These are phyloP conservation scores for Protomyces lactucae-debilis DNA, from an alignment of 1,139 yeast species.

Conservation along the genomic window DNA sequence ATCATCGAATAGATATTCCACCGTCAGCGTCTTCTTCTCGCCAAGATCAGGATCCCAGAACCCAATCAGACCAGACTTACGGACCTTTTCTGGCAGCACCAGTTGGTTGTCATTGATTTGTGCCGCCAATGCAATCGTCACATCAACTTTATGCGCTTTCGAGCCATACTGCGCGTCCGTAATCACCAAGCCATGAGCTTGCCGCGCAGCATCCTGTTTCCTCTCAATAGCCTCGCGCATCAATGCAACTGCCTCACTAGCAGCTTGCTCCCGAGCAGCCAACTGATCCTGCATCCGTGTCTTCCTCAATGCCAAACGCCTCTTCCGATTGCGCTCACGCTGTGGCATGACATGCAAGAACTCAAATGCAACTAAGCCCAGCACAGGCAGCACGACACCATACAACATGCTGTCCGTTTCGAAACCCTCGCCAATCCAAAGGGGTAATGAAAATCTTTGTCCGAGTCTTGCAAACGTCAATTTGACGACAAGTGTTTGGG, in stretches of 20 bases:
- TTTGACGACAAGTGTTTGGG: constrained; percentile 12
- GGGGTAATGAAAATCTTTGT: constrained; percentile 23
- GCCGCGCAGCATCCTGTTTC: constrained; percentile 11
- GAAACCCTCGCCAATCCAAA: constrained; percentile 22
- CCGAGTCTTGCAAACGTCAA: constrained; percentile 25
- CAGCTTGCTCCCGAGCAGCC: constrained; percentile 17
- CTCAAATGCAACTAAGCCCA: constrained; percentile 24
- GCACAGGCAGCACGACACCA: constrained; percentile 22
- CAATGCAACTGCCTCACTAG: constrained; percentile 15
- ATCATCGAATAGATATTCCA: constrained; percentile 24
- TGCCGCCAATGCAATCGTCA: constrained; percentile 28
- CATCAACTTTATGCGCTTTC: constrained; percentile 18
- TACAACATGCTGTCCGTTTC: constrained; percentile 22
- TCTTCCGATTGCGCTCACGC: neutral
- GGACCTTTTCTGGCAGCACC: constrained; percentile 5
- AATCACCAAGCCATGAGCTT: constrained; percentile 5
- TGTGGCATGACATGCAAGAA: constrained; percentile 18
- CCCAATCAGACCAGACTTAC: constrained; percentile 16
- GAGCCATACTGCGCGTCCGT: constrained; percentile 10
- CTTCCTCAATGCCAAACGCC: constrained; percentile 6
- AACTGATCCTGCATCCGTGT: constrained; percentile 4
- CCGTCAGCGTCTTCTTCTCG: constrained; percentile 23
- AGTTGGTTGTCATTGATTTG: constrained; percentile 26
- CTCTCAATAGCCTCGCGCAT: constrained; percentile 16
- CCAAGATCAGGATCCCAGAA: constrained; percentile 30